Base-by-base conservation (phyloP, 768 basidiomycete genomes). In the Trichaptum fuscoviolaceum region DNA sequence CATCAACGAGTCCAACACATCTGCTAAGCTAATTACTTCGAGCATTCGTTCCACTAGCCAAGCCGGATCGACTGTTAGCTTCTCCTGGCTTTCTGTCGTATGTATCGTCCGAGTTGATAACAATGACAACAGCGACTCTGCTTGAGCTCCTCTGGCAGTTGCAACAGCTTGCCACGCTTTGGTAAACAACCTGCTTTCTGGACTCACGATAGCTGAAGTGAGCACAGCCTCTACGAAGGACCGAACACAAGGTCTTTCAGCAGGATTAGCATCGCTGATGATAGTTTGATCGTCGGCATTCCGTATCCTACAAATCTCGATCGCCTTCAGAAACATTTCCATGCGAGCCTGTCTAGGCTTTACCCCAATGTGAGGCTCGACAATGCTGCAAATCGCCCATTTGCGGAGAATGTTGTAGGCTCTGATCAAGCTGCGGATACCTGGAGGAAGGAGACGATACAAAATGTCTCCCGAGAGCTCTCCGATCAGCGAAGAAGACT, bases 31-130 rank as follows among this genome's bases (percentile, higher is more conserved):
- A 67, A 93, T 84, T 61, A 94, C 80, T 73, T 94, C 93, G 36
- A 94, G 77, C 76, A 94, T 84, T 58, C 91, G 84, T 74, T 95
- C 93, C 66, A 95, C 73, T 52, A 93, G 76, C 92, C 92, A 95
- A 10, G 90, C 91, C 69, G 92, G 84, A 72, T 94, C 93, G 18
- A 90, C 83, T 3, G 87, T 86, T 59, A 93, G 76, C 7, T 83
- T 78, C 35, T 86, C 83, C 34, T 79, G 78, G 34, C 83, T 80
- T 15, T 77, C 72, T 20, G 81, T 76, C 10, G 79, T 75, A 62
- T 83, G 82, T 7, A 82, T 74, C 58, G 72, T 77, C 1, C 86
- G 85, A 63, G 82, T 81, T 20, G 81, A 79, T 57, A 93, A 76
- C 58, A 93, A 75, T 0, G 84, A 78, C 0, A 76, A 69, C 9